A percentile compares a stretch with the other conserved stretches of the same genome.
These are phyloP conservation scores for Cardamine occulta DNA, from an alignment of 345 rosid species.

Conservation along the genomic window DNA sequence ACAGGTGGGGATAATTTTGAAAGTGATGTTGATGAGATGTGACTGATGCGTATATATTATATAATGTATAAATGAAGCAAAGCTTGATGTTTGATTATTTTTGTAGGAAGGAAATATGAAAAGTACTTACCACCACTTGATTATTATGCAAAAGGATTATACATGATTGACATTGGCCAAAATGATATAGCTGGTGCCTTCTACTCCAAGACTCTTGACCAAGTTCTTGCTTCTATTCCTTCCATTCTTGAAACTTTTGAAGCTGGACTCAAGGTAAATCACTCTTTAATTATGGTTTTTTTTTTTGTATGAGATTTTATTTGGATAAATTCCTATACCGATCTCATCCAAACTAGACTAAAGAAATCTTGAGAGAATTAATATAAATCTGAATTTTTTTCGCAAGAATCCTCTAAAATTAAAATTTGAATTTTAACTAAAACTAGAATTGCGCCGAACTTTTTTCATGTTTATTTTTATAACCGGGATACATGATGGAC, in stretches of 20 bases:
- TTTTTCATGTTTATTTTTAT: neutral
- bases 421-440: neutral
- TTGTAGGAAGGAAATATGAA: constrained; percentile 56
- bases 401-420: neutral
- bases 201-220: constrained; percentile 84
- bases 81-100: neutral
- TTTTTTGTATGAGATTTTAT: neutral
- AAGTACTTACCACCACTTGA: constrained; percentile 73
- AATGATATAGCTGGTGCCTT: constrained; percentile 97
- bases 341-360: constrained; percentile 4
- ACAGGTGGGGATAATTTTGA: constrained; percentile 37
- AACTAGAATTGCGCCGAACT: neutral
- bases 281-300: neutral
- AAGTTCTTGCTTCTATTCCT: constrained; percentile 79
- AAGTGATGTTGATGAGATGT: constrained; percentile 4
- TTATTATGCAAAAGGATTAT: constrained; percentile 67
- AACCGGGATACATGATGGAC: neutral
- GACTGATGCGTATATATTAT: neutral
- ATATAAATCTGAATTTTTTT: neutral
- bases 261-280: constrained; percentile 57
- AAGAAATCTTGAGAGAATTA: neutral
- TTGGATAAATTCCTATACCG: neutral
- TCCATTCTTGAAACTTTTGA: constrained; percentile 71
- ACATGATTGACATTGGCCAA: constrained; percentile 95
- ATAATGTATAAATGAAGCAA: constrained; percentile 29